Conservation (phyloP, 2,329 filamentous ascomycete genomes). For the Claviceps pusilla region DNA sequence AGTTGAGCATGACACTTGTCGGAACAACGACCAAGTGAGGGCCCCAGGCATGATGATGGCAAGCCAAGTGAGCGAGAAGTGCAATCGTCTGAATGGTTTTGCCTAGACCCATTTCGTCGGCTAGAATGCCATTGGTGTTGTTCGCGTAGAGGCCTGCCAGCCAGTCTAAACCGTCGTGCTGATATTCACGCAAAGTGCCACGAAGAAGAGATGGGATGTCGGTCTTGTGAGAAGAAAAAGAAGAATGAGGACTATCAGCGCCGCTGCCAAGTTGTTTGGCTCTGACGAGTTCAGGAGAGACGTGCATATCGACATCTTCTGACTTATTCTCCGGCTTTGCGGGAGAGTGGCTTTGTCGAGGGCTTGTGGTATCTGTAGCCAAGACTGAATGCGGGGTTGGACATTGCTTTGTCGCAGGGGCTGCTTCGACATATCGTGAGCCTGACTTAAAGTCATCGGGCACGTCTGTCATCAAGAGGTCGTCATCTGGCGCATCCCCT, state of each 20-base stretch:
- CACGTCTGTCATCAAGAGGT: slow-evolving; percentile 1
- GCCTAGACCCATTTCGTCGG: slow-evolving; percentile 95
- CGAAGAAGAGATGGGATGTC: slow-evolving; percentile 70
- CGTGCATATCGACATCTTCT: slow-evolving; percentile 31
- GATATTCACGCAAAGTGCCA: slow-evolving; percentile 84
- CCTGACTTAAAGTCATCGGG: not conserved
- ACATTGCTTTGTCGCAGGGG: slow-evolving; percentile 14
- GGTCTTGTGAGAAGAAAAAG: slow-evolving; percentile 38
- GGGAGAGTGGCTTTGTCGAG: slow-evolving; percentile 32
- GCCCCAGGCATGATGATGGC: slow-evolving; percentile 82
- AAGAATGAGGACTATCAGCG: slow-evolving; percentile 18
- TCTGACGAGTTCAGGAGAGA: slow-evolving; percentile 22
- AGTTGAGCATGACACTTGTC: slow-evolving; percentile 96
- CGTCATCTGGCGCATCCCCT: not conserved
- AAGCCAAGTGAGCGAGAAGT: slow-evolving; percentile 79
- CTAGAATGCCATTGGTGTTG: slow-evolving; percentile 86
- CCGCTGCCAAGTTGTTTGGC: slow-evolving; percentile 15
- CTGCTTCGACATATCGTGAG: not conserved
- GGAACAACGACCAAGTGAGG: slow-evolving; percentile 92
- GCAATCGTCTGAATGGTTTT: slow-evolving; percentile 98
- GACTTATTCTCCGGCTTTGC: slow-evolving; percentile 35
- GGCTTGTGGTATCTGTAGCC: slow-evolving; percentile 27
- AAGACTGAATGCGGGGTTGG: slow-evolving; percentile 28
- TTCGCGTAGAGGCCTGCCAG: slow-evolving; percentile 83
- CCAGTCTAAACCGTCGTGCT: slow-evolving; percentile 96